Evolutionary conservation across 352 stramenopile species (phyloP).

Genomic region (Phytophthora pistaciae): DNA sequence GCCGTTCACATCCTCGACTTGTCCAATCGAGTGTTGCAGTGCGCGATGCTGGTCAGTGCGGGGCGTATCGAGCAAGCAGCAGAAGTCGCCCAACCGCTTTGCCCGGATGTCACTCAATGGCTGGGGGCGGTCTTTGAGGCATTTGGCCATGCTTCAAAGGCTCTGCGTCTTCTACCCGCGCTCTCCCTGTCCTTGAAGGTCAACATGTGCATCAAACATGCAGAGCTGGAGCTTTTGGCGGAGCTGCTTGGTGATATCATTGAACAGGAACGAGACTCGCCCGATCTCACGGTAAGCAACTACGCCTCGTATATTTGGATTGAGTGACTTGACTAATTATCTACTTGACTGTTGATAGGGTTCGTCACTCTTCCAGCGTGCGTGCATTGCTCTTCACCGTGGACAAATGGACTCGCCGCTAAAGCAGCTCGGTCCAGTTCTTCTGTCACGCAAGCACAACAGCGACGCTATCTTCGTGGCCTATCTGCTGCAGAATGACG

Average conservation of each 20-base stretch:
- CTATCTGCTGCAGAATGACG: conserved; percentile 53
- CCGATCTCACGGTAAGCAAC: conserved; percentile 49
- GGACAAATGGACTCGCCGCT: conserved; percentile 34
- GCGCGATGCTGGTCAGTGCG: conserved; percentile 69
- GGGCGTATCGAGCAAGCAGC: conserved; percentile 52
- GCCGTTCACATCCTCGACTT: conserved; percentile 67
- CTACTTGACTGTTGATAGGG: conserved; percentile 40
- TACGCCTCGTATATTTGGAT: background rate
- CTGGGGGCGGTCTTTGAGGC: conserved; percentile 71
- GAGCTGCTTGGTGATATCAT: conserved; percentile 41
- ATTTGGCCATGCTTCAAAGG: conserved; percentile 59
- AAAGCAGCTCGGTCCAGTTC: conserved; percentile 23
- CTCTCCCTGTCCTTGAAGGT: conserved; percentile 55
- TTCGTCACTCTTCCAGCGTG: conserved; percentile 65
- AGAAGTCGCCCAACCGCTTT: conserved; percentile 52
- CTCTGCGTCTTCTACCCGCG: conserved; percentile 44
- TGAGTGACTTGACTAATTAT: background rate
- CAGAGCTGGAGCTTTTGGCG: conserved; percentile 46
- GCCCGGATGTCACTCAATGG: conserved; percentile 54
- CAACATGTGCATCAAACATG: conserved; percentile 82
- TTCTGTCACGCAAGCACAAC: conserved; percentile 28
- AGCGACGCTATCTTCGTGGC: conserved; percentile 69
- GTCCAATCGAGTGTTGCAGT: conserved; percentile 71
- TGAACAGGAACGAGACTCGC: conserved; percentile 43
- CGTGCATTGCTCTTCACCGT: conserved; percentile 55